Evolutionary conservation across 2,329 filamentous ascomycete species (phyloP).

Genomic region (Tolypocladium nubicola): DNA sequence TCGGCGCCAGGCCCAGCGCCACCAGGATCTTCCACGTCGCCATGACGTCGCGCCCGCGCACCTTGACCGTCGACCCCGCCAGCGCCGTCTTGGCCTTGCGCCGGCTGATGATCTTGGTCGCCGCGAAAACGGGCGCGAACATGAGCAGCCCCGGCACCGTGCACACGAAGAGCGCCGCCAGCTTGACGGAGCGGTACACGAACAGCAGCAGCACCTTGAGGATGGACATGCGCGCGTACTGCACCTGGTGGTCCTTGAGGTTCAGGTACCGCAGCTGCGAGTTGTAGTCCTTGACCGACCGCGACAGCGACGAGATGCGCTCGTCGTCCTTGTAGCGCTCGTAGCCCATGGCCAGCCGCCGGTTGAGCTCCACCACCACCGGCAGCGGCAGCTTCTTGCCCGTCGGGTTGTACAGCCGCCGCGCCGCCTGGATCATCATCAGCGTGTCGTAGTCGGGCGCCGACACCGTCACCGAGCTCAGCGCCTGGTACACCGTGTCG

Average conservation of each 20-base stretch:
- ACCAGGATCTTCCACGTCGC: conserved; percentile 91
- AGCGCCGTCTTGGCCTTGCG: conserved; percentile 76
- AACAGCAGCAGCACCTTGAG: conserved; percentile 65
- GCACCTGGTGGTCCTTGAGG: conserved; percentile 87
- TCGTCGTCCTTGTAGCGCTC: conserved; percentile 86
- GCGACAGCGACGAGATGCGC: conserved; percentile 65
- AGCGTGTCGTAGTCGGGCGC: conserved; percentile 91
- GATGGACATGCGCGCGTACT: conserved; percentile 78
- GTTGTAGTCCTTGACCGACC: conserved; percentile 77
- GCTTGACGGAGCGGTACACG: conserved; percentile 69
- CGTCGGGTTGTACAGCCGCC: conserved; percentile 86
- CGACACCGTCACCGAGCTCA: conserved; percentile 83
- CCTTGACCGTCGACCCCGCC: conserved; percentile 78
- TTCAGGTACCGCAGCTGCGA: conserved; percentile 74
- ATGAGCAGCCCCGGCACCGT: conserved; percentile 80
- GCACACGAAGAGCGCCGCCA: conserved; percentile 64
- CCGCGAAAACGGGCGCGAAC: conserved; percentile 81
- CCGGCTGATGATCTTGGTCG: conserved; percentile 70
- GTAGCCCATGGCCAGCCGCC: conserved; percentile 83
- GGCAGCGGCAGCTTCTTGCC: conserved; percentile 89
- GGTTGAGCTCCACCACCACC: conserved; percentile 87
- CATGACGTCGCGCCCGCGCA: conserved; percentile 81
- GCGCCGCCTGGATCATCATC: conserved; percentile 91
- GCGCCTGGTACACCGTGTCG: conserved; percentile 74
- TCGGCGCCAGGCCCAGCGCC: conserved; percentile 71